Conservation (phyloP, 441 rosid genomes). For the Capsella rubella region DNA sequence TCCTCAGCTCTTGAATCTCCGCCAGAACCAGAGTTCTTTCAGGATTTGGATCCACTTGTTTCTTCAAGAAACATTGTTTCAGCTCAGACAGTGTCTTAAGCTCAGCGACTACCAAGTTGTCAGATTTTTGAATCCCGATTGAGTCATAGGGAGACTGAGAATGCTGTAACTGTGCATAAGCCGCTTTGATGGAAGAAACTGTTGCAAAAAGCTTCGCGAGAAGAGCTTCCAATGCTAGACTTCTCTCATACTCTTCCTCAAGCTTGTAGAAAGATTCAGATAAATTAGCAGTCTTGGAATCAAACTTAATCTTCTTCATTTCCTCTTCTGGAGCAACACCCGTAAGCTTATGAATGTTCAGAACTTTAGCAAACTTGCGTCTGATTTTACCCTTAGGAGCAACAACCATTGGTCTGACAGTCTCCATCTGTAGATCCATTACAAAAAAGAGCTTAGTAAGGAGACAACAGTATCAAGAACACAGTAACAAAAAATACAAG, state of each 20-base stretch:
- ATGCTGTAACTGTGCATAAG: conserved; percentile 78
- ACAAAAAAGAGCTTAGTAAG: conserved; percentile 7
- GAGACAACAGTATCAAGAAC: conserved; percentile 34
- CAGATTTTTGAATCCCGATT: conserved; percentile 78
- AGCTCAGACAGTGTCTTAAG: conserved; percentile 79
- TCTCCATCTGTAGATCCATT: conserved; percentile 66
- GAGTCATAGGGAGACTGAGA: conserved; percentile 86
- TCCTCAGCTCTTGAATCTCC: conserved; percentile 77
- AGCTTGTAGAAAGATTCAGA: conserved; percentile 52
- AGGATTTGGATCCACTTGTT: conserved; percentile 65
- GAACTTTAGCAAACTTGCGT: conserved; percentile 70
- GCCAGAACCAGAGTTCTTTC: conserved; percentile 60
- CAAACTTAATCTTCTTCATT: conserved; percentile 46
- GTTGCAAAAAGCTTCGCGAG: conserved; percentile 77
- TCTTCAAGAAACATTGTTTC: conserved; percentile 74
- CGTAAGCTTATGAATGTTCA: conserved; percentile 56
- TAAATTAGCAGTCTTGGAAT: conserved; percentile 37
- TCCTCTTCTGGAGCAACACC: conserved; percentile 68
- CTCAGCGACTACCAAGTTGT: conserved; percentile 61
- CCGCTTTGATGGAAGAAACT: conserved; percentile 74
- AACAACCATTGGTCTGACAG: conserved; percentile 58
- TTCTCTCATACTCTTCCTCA: conserved; percentile 51
- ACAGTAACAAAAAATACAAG: conserved; percentile 24
- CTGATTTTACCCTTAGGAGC: conserved; percentile 70
- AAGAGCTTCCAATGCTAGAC: conserved; percentile 62